A percentile compares a stretch with the other conserved stretches of the same genome.
phyloP scores from a whole-genome alignment of 1,139 yeast species.

The Saccharomyces hybrid region DNA sequence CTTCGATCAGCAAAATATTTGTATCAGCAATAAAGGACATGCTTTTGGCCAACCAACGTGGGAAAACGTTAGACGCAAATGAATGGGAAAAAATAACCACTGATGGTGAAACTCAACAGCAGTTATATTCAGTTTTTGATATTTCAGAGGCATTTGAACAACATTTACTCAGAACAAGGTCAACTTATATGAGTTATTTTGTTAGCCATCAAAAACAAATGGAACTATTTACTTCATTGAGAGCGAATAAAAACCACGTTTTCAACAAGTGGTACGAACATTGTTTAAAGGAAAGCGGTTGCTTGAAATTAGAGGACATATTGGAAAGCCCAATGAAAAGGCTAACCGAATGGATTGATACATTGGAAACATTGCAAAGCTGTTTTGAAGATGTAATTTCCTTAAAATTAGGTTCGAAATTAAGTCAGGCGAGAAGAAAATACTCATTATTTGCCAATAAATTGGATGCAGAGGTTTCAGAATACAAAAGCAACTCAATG shows the following conservation, averaged over 20 bases:
- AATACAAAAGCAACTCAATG: constrained; percentile 13
- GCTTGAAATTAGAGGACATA: constrained; percentile 17
- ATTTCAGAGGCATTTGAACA: constrained; percentile 27
- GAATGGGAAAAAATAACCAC: constrained; percentile 12
- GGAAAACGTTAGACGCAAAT: constrained; percentile 6
- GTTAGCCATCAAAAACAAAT: constrained; percentile 24
- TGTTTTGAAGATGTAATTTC: constrained; percentile 1
- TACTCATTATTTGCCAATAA: constrained; percentile 11
- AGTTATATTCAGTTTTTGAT: constrained; percentile 14
- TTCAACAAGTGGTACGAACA: constrained; percentile 25
- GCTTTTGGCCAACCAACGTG: constrained; percentile 4
- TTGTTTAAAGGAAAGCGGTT: constrained; percentile 19
- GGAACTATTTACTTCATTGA: constrained; percentile 18
- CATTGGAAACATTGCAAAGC: constrained; percentile 10
- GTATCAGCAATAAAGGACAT: constrained; percentile 16
- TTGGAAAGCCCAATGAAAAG: constrained; percentile 23
- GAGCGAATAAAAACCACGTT: constrained; percentile 3
- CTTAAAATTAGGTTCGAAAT: neutral
- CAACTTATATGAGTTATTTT: constrained; percentile 30
- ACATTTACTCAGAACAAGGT: constrained; percentile 28
- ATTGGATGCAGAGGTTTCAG: constrained; percentile 12
- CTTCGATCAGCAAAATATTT: constrained; percentile 30
- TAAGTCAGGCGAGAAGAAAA: constrained; percentile 1
- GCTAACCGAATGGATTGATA: constrained; percentile 16
- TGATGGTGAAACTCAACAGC: constrained; percentile 6